Conservation (phyloP, 2,329 filamentous ascomycete species). For the Cordyceps cateniannulata region DNA sequence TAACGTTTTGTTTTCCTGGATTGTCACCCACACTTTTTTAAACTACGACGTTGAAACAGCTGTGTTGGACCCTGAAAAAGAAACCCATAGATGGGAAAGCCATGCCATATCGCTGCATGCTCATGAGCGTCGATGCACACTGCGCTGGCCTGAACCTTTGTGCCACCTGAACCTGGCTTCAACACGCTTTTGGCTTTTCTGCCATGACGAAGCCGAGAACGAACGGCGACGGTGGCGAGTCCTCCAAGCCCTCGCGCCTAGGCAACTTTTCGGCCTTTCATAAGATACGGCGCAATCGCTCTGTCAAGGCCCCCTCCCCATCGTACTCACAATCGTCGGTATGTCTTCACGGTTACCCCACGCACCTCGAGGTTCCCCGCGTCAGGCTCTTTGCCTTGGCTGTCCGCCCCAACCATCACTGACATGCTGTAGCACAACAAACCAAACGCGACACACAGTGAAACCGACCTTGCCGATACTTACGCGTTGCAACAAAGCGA, state of each 20-base stretch:
- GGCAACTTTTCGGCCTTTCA: slow-evolving; percentile 3
- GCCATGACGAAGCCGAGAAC: slow-evolving; percentile 6
- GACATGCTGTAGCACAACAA: slow-evolving; percentile 12
- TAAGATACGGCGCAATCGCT: slow-evolving; percentile 7
- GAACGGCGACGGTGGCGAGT: slow-evolving; percentile 7
- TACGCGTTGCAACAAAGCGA: slow-evolving; percentile 16
- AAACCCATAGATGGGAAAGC: neutral
- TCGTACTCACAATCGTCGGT: neutral
- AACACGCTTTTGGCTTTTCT: neutral
- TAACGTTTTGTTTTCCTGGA: neutral
- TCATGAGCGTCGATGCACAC: neutral
- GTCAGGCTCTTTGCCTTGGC: neutral
- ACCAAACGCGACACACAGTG: neutral
- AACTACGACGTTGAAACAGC: neutral
- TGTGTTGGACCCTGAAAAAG: neutral
- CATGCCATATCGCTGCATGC: neutral
- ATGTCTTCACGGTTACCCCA: neutral
- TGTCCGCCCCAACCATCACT: slow-evolving; percentile 12
- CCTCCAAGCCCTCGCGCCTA: slow-evolving; percentile 2
- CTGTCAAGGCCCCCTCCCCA: neutral
- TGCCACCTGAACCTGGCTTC: neutral
- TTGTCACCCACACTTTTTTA: neutral
- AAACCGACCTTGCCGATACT: slow-evolving; percentile 3
- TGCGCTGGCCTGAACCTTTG: neutral
- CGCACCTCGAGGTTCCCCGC: neutral